Percentiles rank a stretch among this genome's conserved stretches.
These are phyloP conservation scores for Pseudoperonospora humuli DNA, from an alignment of 352 stramenopile genomes.

Conservation along the genomic window DNA sequence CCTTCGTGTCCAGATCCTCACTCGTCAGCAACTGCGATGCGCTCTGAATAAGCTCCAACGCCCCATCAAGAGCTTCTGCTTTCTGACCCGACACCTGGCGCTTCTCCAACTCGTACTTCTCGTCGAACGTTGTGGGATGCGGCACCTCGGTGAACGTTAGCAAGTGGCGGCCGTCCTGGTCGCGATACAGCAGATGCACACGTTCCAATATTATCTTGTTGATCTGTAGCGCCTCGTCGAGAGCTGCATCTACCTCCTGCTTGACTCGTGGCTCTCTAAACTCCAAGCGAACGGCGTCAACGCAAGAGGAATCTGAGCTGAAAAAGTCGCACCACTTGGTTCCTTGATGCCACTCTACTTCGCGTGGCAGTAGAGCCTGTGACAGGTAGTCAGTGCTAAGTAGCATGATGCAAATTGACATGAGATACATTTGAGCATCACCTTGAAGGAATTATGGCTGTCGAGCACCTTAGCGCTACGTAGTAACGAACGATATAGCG, in stretches of 20 bases:
- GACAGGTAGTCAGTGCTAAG: too few species aligned
- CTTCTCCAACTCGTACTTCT: slow-evolving; percentile 48
- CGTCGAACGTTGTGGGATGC: slow-evolving; percentile 30
- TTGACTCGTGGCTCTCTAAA: slow-evolving; percentile 27
- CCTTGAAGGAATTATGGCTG: slow-evolving; percentile 51
- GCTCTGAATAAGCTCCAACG: slow-evolving; percentile 50
- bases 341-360: slow-evolving; percentile 45
- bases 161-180: slow-evolving; percentile 37
- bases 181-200: slow-evolving; percentile 50
- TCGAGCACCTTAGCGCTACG: slow-evolving; percentile 64
- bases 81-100: slow-evolving; percentile 13
- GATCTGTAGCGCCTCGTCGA: slow-evolving; percentile 60
- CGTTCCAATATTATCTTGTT: slow-evolving; percentile 59
- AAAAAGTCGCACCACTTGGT: slow-evolving; percentile 61
- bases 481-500: slow-evolving; percentile 64
- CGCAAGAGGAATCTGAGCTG: slow-evolving; percentile 40
- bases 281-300: slow-evolving; percentile 37
- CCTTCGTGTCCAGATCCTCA: slow-evolving; percentile 29
- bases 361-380: slow-evolving; percentile 57
- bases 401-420: too few species aligned
- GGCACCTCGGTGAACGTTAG: slow-evolving; percentile 28
- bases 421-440: too few species aligned
- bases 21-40: slow-evolving; percentile 39
- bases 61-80: slow-evolving; percentile 27
- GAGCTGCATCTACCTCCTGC: slow-evolving; percentile 20